These are phyloP conservation scores for Amanita pallidorosea DNA, from an alignment of 768 basidiomycete genomes.

Conservation along the genomic window DNA sequence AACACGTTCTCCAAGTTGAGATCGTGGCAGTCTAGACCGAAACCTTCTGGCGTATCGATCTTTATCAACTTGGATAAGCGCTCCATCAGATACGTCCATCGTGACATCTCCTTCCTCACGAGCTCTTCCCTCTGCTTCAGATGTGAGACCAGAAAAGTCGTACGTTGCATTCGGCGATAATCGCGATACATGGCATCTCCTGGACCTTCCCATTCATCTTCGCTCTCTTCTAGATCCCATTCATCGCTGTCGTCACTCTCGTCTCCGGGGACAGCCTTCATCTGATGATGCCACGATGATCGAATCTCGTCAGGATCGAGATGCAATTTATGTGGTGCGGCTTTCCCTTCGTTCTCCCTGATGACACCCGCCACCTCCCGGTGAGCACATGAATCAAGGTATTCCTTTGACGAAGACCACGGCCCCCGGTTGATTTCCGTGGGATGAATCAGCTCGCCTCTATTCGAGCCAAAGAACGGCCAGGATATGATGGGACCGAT, in stretches of 20 bases:
- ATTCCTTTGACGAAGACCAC: conserved; percentile 49
- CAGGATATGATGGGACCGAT: conserved; percentile 81
- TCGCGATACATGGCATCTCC: conserved; percentile 75
- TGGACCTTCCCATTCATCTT: conserved; percentile 70
- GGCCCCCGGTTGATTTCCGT: conserved; percentile 73
- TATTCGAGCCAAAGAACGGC: conserved; percentile 82
- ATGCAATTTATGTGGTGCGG: conserved; percentile 67
- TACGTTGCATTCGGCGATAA: conserved; percentile 72
- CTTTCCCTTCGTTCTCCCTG: conserved; percentile 67
- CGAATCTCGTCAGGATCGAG: conserved; percentile 72
- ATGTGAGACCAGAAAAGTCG: conserved; percentile 70
- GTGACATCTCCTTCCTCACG: conserved; percentile 59
- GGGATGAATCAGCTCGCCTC: conserved; percentile 61
- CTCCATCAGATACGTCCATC: conserved; percentile 65
- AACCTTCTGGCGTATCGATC: conserved; percentile 39
- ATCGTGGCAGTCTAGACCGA: conserved; percentile 80
- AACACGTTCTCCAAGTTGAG: conserved; percentile 79
- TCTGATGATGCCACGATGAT: conserved; percentile 58
- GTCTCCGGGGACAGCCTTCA: conserved; percentile 60
- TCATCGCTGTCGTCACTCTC: conserved; percentile 71
- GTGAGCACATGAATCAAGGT: conserved; percentile 53
- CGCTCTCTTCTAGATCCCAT: conserved; percentile 71
- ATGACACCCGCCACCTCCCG: conserved; percentile 71
- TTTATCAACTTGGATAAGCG: conserved; percentile 25
- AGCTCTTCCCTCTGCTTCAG: conserved; percentile 48